Evolutionary conservation across 2,329 filamentous ascomycete species (phyloP).

Genomic region (Cadophora sp.): DNA sequence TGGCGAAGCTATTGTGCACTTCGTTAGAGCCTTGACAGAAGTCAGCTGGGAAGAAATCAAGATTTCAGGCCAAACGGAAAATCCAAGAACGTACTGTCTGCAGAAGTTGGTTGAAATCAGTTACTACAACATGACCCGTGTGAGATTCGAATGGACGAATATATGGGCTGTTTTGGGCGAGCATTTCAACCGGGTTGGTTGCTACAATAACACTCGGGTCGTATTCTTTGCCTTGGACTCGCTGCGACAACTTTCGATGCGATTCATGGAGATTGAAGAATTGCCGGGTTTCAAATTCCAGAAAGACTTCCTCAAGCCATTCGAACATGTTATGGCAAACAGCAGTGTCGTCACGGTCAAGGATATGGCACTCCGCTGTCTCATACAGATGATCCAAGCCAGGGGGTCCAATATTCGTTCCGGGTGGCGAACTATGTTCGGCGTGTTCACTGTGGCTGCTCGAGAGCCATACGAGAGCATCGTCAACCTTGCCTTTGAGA

Average conservation of each 20-base stretch:
- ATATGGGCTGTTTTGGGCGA: conserved; percentile 98
- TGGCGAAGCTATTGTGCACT: conserved; percentile 93
- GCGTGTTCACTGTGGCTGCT: conserved; percentile 95
- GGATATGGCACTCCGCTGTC: conserved; percentile 93
- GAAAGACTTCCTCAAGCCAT: conserved; percentile 98
- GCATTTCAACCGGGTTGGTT: conserved; percentile 98
- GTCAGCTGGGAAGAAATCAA: conserved; percentile 99
- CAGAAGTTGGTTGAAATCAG: conserved; percentile 99
- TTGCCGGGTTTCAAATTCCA: conserved; percentile 99
- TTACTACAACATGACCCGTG: conserved; percentile 99
- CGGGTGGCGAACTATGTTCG: conserved; percentile 99
- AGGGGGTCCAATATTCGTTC: conserved; percentile 96
- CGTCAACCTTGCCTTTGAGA: conserved; percentile 95
- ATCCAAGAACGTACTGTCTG: conserved; percentile 93
- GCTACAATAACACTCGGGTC: conserved; percentile 93
- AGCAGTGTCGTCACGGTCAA: conserved; percentile 91
- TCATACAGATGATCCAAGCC: conserved; percentile 99
- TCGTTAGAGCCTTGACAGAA: conserved; percentile 89
- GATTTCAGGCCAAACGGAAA: conserved; percentile 94
- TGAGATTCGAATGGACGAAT: conserved; percentile 97
- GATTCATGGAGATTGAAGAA: conserved; percentile 98
- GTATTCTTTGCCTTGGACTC: conserved; percentile 98
- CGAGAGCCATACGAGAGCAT: conserved; percentile 93
- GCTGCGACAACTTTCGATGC: conserved; percentile 93
- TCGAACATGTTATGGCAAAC: conserved; percentile 96